Evolutionary conservation across 768 basidiomycete genomes (phyloP).

Genomic region (Pleurotus sapidus): DNA sequence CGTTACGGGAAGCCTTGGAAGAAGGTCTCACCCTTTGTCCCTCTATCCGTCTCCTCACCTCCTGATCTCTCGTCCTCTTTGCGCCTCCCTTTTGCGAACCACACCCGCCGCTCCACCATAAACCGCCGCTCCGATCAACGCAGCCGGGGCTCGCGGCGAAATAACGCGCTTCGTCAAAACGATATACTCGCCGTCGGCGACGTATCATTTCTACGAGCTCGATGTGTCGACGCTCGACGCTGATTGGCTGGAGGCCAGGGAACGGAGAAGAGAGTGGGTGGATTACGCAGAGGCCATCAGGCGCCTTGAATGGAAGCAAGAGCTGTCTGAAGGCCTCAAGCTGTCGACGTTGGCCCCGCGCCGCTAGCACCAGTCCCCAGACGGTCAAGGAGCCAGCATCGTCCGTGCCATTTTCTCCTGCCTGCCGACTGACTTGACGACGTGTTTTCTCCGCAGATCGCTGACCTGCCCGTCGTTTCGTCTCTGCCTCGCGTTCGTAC

Average conservation of each 20-base stretch:
- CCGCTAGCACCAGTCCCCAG: slow-evolving; percentile 30
- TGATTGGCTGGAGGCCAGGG: slow-evolving; percentile 79
- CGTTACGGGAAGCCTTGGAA: slow-evolving; percentile 90
- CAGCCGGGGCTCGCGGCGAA: slow-evolving; percentile 86
- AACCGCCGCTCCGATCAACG: slow-evolving; percentile 18
- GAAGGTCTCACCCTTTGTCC: slow-evolving; percentile 91
- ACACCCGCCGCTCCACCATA: slow-evolving; percentile 20
- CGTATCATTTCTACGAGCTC: slow-evolving; percentile 89
- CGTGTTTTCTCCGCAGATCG: too few relatives aligned
- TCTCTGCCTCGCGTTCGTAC: too few relatives aligned
- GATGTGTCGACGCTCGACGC: slow-evolving; percentile 75
- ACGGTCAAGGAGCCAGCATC: not conserved
- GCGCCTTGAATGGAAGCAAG: slow-evolving; percentile 81
- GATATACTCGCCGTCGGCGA: slow-evolving; percentile 73
- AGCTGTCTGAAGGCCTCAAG: slow-evolving; percentile 73
- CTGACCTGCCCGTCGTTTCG: too few relatives aligned
- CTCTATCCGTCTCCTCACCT: slow-evolving; percentile 69
- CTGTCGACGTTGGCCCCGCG: slow-evolving; percentile 66
- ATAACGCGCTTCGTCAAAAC: slow-evolving; percentile 85
- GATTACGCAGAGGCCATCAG: slow-evolving; percentile 78
- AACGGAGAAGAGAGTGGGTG: slow-evolving; percentile 85
- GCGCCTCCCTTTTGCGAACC: slow-evolving; percentile 24
- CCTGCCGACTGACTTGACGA: too few relatives aligned
- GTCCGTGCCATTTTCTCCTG: too few relatives aligned
- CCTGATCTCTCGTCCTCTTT: slow-evolving; percentile 55